phyloP scores from a whole-genome alignment of 1,139 yeast species.

The Starmera stellimalicola region DNA sequence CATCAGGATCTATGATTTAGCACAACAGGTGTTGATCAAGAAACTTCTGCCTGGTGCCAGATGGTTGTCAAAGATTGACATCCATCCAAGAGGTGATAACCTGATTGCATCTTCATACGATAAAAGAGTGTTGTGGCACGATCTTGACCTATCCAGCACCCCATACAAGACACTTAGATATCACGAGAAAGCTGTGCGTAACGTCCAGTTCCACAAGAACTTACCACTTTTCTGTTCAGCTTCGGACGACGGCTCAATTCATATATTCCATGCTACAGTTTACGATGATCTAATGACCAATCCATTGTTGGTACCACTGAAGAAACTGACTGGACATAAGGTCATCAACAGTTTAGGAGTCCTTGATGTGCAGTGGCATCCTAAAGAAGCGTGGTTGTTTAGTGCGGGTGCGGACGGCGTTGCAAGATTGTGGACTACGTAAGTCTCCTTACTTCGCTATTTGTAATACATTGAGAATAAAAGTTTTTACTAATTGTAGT shows the following conservation, averaged over 20 bases:
- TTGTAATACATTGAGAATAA: too few species aligned
- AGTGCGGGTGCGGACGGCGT: conserved; percentile 98
- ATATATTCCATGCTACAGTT: conserved; percentile 94
- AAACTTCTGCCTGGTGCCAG: conserved; percentile 92
- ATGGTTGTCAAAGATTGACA: conserved; percentile 85
- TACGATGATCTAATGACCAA: conserved; percentile 94
- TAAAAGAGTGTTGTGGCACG: conserved; percentile 96
- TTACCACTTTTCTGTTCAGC: conserved; percentile 92
- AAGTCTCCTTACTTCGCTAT: conserved; percentile 5
- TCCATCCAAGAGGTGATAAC: conserved; percentile 95
- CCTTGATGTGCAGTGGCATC: conserved; percentile 91
- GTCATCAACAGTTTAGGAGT: conserved; percentile 77
- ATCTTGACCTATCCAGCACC: conserved; percentile 76
- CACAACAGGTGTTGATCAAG: conserved; percentile 75
- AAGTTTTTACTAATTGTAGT: too few species aligned
- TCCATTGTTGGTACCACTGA: conserved; percentile 91
- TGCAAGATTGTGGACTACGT: conserved; percentile 96
- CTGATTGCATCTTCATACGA: conserved; percentile 88
- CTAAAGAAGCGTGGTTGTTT: conserved; percentile 96
- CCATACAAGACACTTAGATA: conserved; percentile 95
- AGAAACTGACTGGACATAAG: conserved; percentile 90
- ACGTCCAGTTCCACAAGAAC: conserved; percentile 76
- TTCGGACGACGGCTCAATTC: conserved; percentile 91
- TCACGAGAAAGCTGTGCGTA: conserved; percentile 90
- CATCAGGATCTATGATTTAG: conserved; percentile 80